Percentiles rank a stretch among this genome's conserved stretches.
phyloP scores from a whole-genome alignment of 2,329 filamentous ascomycete species.

The Lasiodiplodia sp. region DNA sequence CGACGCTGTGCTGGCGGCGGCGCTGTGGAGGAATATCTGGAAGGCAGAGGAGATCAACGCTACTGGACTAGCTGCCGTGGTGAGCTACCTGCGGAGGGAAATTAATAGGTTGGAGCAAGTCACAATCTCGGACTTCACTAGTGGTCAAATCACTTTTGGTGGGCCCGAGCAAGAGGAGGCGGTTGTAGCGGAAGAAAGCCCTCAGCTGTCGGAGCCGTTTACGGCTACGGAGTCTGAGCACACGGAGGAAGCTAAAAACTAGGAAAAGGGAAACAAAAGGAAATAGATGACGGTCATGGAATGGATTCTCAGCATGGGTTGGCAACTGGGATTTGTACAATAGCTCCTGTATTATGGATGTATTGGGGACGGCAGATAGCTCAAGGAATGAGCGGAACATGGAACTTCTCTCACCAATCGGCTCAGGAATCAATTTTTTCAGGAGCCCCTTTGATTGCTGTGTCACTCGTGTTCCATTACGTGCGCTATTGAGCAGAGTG shows the following conservation, averaged over 20 bases:
- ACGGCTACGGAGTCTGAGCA: neutral
- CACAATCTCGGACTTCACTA: conserved; percentile 59
- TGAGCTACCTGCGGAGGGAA: conserved; percentile 68
- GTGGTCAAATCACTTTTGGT: conserved; percentile 39
- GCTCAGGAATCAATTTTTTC: neutral
- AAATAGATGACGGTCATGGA: neutral
- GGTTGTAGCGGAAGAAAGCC: conserved; percentile 15
- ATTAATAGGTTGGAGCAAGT: conserved; percentile 62
- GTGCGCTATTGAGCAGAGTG: neutral
- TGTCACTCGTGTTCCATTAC: neutral
- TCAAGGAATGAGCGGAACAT: neutral
- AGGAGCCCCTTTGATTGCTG: neutral
- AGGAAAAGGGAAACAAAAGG: neutral
- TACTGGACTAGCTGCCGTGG: conserved; percentile 66
- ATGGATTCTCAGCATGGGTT: neutral
- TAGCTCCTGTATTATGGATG: conserved; percentile 1
- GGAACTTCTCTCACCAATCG: neutral
- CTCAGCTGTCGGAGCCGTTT: conserved; percentile 15
- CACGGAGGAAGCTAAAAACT: conserved; percentile 5
- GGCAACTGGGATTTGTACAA: neutral
- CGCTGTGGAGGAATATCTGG: conserved; percentile 93
- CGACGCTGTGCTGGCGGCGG: conserved; percentile 78
- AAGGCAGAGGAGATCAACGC: conserved; percentile 73
- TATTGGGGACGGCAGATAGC: neutral
- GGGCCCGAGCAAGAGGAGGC: neutral